Evolutionary conservation across 768 basidiomycete genomes (phyloP).

Genomic region (Hortiboletus campestris): DNA sequence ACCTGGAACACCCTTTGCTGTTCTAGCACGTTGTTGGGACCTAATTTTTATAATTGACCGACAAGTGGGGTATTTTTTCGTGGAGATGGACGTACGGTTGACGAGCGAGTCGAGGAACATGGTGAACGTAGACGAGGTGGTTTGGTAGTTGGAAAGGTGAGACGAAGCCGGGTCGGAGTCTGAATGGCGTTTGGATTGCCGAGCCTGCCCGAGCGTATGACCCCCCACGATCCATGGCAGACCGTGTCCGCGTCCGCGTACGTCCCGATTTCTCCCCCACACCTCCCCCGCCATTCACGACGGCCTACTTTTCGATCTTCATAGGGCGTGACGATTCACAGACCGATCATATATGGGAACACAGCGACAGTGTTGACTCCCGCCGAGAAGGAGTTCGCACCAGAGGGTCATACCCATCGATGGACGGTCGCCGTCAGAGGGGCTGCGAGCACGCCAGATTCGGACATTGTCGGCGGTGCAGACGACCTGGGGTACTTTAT

Average conservation of each 20-base stretch:
- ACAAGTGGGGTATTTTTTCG: background rate
- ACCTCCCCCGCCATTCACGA: background rate
- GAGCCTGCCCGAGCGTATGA: constrained; percentile 35
- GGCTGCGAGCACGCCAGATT: constrained; percentile 70
- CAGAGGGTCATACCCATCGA: constrained; percentile 84
- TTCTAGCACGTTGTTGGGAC: constrained; percentile 64
- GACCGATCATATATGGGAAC: constrained; percentile 96
- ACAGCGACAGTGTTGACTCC: constrained; percentile 75
- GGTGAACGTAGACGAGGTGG: background rate
- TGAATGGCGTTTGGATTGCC: constrained; percentile 33
- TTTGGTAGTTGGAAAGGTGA: background rate
- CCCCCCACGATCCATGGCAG: constrained; percentile 48
- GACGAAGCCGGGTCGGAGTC: constrained; percentile 32
- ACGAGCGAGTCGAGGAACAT: constrained; percentile 62
- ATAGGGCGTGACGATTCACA: constrained; percentile 82
- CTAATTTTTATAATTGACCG: constrained; percentile 23
- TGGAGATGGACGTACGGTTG: constrained; percentile 48
- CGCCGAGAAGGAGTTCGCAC: constrained; percentile 59
- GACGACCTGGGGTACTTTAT: constrained; percentile 91
- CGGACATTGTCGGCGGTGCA: constrained; percentile 81
- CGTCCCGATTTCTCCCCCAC: constrained; percentile 25
- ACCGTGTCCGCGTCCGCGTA: constrained; percentile 80
- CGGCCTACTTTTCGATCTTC: background rate
- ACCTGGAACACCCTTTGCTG: constrained; percentile 71
- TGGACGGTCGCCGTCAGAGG: constrained; percentile 97